Conservation (phyloP, 2,329 filamentous ascomycete species). For the Seiridium cupressi region DNA sequence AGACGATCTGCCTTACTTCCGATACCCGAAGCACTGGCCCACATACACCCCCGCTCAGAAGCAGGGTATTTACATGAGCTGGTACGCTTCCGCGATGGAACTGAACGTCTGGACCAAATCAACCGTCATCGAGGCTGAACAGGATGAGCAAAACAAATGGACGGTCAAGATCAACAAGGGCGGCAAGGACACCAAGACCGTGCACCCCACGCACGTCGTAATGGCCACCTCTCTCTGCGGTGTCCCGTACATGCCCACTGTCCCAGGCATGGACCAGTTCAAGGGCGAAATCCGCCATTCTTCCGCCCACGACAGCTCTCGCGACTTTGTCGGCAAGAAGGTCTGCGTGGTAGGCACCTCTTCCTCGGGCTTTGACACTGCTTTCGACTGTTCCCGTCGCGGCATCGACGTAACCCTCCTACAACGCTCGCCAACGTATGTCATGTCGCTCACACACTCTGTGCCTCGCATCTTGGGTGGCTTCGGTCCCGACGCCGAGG, state of each 20-base stretch:
- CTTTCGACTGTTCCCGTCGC: constrained; percentile 56
- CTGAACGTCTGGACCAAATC: constrained; percentile 65
- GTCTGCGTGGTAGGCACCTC: constrained; percentile 57
- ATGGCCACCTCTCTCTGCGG: constrained; percentile 69
- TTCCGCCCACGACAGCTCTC: constrained; percentile 40
- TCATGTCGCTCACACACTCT: constrained; percentile 43
- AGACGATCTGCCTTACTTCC: constrained; percentile 41
- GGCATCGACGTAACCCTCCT: constrained; percentile 60
- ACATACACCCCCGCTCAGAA: constrained; percentile 43
- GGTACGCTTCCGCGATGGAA: constrained; percentile 61
- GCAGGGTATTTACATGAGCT: constrained; percentile 41
- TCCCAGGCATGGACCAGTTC: constrained; percentile 56
- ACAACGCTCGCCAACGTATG: constrained; percentile 56
- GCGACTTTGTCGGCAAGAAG: constrained; percentile 44
- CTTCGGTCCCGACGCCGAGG: constrained; percentile 46
- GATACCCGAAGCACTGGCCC: constrained; percentile 39
- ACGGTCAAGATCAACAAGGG: constrained; percentile 36
- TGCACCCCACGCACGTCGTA: constrained; percentile 63
- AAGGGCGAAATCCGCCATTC: constrained; percentile 52
- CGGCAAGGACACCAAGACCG: constrained; percentile 43
- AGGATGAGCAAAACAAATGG: constrained; percentile 52
- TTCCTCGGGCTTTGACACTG: constrained; percentile 59
- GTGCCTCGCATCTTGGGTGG: background rate
- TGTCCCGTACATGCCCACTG: constrained; percentile 57
- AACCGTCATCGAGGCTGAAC: constrained; percentile 43